Evolutionary conservation across 192 early-diverging fungal species (phyloP).

Genomic region (Backusella tuberculispora): DNA sequence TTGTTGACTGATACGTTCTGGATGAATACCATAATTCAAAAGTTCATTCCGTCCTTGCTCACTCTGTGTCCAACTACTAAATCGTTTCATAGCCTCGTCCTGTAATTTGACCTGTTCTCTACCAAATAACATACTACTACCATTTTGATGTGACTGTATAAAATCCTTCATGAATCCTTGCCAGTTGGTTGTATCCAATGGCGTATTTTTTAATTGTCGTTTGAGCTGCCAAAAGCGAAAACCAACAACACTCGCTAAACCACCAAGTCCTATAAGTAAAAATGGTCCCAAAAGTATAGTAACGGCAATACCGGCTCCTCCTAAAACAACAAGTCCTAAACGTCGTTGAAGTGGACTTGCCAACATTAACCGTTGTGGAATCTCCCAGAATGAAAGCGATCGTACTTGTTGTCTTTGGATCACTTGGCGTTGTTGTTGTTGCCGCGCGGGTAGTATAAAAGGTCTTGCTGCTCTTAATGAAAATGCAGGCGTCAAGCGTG

Average conservation of each 20-base stretch:
- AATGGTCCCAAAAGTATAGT: slow-evolving; percentile 3
- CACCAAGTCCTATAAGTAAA: neutral
- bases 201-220: neutral
- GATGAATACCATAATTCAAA: slow-evolving; percentile 14
- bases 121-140: neutral
- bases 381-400: slow-evolving; percentile 10
- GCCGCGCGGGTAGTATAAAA: neutral
- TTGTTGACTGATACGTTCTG: neutral
- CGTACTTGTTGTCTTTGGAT: neutral
- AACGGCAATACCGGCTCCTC: neutral
- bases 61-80: neutral
- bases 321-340: neutral
- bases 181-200: neutral
- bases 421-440: neutral
- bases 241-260: neutral
- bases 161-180: neutral
- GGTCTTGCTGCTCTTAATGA: neutral
- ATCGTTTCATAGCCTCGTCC: neutral
- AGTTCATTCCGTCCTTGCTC: neutral
- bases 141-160: neutral
- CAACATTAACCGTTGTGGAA: neutral
- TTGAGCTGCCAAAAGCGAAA: slow-evolving; percentile 13
- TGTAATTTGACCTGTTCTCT: slow-evolving; percentile 12
- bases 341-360: neutral
- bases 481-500: neutral